Conservation (phyloP, 257 asterid species). For the Capsicum baccatum region DNA sequence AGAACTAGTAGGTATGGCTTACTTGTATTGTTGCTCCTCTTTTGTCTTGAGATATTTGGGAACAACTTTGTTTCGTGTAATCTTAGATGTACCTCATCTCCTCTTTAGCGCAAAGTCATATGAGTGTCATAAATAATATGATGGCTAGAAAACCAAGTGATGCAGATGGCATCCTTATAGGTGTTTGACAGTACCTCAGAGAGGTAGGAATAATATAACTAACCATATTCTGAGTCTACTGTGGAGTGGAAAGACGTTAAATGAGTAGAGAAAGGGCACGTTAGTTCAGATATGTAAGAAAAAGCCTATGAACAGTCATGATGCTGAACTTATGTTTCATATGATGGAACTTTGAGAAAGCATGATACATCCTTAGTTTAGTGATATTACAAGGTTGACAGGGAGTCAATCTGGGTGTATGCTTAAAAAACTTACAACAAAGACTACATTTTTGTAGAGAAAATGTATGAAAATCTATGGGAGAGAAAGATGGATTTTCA, state of each 20-base stretch:
- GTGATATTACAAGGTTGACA: not conserved
- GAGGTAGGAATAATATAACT: not conserved
- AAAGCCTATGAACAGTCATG: not conserved
- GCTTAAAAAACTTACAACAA: not conserved
- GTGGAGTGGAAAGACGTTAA: not conserved
- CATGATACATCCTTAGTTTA: not conserved
- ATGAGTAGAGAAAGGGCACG: not conserved
- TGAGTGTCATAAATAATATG: not conserved
- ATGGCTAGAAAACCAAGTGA: not conserved
- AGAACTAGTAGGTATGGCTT: not conserved
- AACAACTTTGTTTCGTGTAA: not conserved
- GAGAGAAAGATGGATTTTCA: not conserved
- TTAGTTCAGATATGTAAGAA: too few relatives aligned
- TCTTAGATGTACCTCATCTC: not conserved
- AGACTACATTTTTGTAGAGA: not conserved
- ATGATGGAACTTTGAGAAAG: slow-evolving; percentile 14
- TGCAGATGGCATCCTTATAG: not conserved
- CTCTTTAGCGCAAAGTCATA: not conserved
- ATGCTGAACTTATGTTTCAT: not conserved
- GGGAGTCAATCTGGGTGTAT: not conserved
- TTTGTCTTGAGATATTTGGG: not conserved
- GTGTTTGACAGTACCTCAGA: slow-evolving; percentile 4
- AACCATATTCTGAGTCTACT: not conserved
- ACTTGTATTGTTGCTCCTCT: not conserved
- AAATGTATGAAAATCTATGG: not conserved